Evolutionary conservation across 176 grass and related monocot species (phyloP).

Genomic region (Hsuehochloa calcarea): DNA sequence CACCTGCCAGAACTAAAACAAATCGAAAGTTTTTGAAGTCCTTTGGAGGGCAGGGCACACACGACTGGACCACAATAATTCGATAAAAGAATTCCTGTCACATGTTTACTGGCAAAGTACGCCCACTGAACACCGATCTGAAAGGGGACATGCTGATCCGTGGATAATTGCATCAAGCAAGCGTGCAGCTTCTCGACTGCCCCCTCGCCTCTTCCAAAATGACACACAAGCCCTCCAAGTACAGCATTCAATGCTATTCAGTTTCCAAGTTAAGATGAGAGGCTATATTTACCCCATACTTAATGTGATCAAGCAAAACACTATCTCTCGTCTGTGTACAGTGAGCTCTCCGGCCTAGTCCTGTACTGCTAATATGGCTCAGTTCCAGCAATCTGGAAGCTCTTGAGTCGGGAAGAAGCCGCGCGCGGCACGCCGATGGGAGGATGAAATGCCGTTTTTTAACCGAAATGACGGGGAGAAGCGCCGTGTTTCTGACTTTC

Average conservation of each 20-base stretch:
- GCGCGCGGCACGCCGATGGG: neutral
- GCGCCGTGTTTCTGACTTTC: neutral
- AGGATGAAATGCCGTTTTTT: neutral
- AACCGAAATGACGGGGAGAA: neutral
- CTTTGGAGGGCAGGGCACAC: neutral
- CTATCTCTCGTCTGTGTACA: neutral
- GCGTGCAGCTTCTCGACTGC: neutral
- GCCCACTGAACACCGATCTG: constrained; percentile 1
- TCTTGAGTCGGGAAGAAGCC: neutral
- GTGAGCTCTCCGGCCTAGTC: neutral
- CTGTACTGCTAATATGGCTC: neutral
- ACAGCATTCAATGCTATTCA: neutral
- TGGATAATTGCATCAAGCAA: neutral
- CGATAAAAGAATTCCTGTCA: neutral
- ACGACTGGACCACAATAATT: neutral
- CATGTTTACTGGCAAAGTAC: constrained; percentile 23
- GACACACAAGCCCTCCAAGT: neutral
- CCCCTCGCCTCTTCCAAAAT: neutral
- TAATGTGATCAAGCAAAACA: too few relatives aligned
- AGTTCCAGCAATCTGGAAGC: neutral
- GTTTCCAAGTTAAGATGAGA: neutral
- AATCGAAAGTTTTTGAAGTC: neutral
- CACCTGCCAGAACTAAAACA: neutral
- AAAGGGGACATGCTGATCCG: neutral
- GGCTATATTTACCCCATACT: neutral